phyloP scores from a whole-genome alignment of 441 rosid genomes.

The Populus trichocarpa region DNA sequence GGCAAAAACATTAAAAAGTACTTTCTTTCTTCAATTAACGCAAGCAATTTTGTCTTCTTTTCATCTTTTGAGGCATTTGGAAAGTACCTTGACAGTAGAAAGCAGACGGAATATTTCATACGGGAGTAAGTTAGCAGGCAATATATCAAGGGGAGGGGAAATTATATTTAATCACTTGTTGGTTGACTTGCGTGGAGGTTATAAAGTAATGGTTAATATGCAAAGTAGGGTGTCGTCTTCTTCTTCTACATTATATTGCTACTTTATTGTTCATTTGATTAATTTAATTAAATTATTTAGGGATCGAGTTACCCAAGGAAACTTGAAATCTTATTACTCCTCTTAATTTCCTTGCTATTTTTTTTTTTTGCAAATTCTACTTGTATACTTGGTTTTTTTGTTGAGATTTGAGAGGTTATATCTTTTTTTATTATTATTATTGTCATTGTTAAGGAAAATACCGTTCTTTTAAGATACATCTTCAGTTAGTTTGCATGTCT shows the following conservation, averaged over 20 bases:
- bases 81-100: conserved; percentile 4
- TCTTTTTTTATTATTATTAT: too few relatives aligned
- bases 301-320: background rate
- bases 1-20: background rate
- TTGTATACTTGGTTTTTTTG: background rate
- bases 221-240: conserved; percentile 24
- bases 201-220: conserved; percentile 9
- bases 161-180: background rate
- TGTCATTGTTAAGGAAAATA: too few relatives aligned
- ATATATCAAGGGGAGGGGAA: background rate
- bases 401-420: too few relatives aligned
- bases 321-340: background rate
- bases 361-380: background rate
- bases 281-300: background rate
- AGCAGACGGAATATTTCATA: conserved; percentile 3
- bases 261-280: background rate
- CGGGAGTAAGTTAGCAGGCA: background rate
- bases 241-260: background rate
- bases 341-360: background rate
- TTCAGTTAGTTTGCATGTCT: too few relatives aligned
- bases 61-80: background rate
- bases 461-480: too few relatives aligned
- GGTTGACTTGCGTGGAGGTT: conserved; percentile 21
- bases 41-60: conserved; percentile 4
- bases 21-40: background rate